Percentiles rank a stretch among this genome's conserved stretches.
phyloP scores from a whole-genome alignment of 1,284 basidiomycete genomes.

The Trichosporon asahii region DNA sequence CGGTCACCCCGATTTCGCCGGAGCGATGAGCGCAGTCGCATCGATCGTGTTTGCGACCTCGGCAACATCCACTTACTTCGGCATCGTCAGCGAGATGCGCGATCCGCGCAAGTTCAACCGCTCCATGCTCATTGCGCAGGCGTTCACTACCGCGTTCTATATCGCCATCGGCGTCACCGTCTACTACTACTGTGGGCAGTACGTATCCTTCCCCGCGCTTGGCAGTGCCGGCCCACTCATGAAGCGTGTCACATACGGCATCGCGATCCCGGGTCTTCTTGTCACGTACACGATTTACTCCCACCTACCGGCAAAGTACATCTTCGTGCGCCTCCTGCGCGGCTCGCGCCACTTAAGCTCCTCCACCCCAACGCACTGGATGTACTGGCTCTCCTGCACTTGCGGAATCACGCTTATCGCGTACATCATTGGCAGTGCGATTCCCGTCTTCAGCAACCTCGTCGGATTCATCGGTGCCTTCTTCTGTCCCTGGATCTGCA shows the following conservation, averaged over 20 bases:
- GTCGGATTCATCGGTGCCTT: slow-evolving; percentile 35
- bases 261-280: slow-evolving; percentile 47
- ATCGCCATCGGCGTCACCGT: slow-evolving; percentile 32
- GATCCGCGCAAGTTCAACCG: slow-evolving; percentile 33
- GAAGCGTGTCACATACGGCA: slow-evolving; percentile 50
- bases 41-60: slow-evolving; percentile 45
- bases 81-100: slow-evolving; percentile 35
- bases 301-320: slow-evolving; percentile 56
- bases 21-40: slow-evolving; percentile 44
- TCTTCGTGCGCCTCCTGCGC: slow-evolving; percentile 62
- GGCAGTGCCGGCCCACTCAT: slow-evolving; percentile 46
- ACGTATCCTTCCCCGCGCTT: slow-evolving; percentile 46
- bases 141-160: slow-evolving; percentile 40
- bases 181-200: slow-evolving; percentile 44
- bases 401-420: slow-evolving; percentile 12
- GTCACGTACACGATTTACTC: slow-evolving; percentile 27
- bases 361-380: slow-evolving; percentile 60
- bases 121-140: slow-evolving; percentile 33
- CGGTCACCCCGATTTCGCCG: slow-evolving; percentile 32
- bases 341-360: slow-evolving; percentile 58
- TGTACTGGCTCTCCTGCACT: slow-evolving; percentile 57
- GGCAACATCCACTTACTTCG: slow-evolving; percentile 27
- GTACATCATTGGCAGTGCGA: slow-evolving; percentile 23
- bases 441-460: slow-evolving; percentile 29
- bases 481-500: slow-evolving; percentile 20